These are phyloP conservation scores for Globisporangium mamillatum DNA, from an alignment of 352 stramenopile species.

Conservation along the genomic window DNA sequence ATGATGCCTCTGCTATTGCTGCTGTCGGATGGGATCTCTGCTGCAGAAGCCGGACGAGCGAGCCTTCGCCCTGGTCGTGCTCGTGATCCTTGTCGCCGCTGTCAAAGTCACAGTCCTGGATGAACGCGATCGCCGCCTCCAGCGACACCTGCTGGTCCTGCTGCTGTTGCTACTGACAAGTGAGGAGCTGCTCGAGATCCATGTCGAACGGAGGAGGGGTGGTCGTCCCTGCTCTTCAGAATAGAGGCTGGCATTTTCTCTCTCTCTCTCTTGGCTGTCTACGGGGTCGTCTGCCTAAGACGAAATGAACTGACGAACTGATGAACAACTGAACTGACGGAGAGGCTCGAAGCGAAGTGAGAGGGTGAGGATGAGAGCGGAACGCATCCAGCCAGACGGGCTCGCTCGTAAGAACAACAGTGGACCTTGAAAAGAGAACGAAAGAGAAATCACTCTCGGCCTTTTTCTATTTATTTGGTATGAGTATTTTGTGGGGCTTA, in stretches of 20 bases:
- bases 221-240: not conserved
- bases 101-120: slow-evolving; percentile 4
- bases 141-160: slow-evolving; percentile 8
- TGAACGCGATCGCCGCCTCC: slow-evolving; percentile 13
- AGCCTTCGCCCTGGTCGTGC: not conserved
- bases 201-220: not conserved
- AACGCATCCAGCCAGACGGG: too few species aligned
- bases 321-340: too few species aligned
- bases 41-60: not conserved
- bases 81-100: not conserved
- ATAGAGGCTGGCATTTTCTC: too few species aligned
- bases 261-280: not conserved
- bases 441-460: too few species aligned
- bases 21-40: not conserved
- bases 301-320: not conserved
- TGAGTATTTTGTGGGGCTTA: too few species aligned
- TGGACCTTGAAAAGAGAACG: too few species aligned
- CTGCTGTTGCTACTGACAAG: not conserved
- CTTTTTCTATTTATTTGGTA: too few species aligned
- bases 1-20: not conserved
- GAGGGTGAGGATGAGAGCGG: too few species aligned
- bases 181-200: not conserved
- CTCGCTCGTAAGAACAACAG: too few species aligned
- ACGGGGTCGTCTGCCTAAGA: not conserved
- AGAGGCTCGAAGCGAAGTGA: not conserved